Evolutionary conservation across 192 early-diverging fungal genomes (phyloP), one percentile per base, ranked within the genome.

Genomic region (Coemansia aciculifera): DNA sequence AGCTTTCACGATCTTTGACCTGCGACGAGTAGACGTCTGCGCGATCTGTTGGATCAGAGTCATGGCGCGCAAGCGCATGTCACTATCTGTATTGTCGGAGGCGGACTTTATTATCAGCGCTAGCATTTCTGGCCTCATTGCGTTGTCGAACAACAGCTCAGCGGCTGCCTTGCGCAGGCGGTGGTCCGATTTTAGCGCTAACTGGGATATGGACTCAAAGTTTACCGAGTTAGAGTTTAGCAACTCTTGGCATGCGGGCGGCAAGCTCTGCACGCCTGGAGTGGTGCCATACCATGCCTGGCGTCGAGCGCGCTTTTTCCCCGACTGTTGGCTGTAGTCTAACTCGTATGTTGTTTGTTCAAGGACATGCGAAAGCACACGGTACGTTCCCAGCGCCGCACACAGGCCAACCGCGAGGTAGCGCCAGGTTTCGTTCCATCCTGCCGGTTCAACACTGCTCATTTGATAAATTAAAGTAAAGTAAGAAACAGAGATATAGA

Each of bases 311-410:
- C 62, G 66, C 46, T 54, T 15, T 13, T 19, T 15, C 29, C 54
- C 17, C 36, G 49, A 31, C 7, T 27, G 52, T 36, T 15, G 21
- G 37, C 51, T 11, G 48, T 40, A 48, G 34, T 62, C 66, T 15
- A 66, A 54, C 67, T 81, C 79, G 56, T 71, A 68, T 19, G 32
- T 34, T 24, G 74, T 51, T 46, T 81, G 79, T 57, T 72, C 74
- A 6, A 69, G 37, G 5, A 76, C 60, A 38, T 81, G 73, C 32
- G 66, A 64, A 12, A 74, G 67, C 39, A 74, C 66, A 2, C 73
- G 66, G 63, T 74, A 74, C 12, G 73, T 69, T 17, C 60, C 73
- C 2, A 65, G 31, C 0, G 73, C 73, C n/a, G 73, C 67, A 10
- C 59, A 61, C 15, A 59, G 23, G 9, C 72, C 64, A 6, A 40